Evolutionary conservation across 208 protist genomes (phyloP).

Genomic region (Acanthamoeba culbertsoni): DNA sequence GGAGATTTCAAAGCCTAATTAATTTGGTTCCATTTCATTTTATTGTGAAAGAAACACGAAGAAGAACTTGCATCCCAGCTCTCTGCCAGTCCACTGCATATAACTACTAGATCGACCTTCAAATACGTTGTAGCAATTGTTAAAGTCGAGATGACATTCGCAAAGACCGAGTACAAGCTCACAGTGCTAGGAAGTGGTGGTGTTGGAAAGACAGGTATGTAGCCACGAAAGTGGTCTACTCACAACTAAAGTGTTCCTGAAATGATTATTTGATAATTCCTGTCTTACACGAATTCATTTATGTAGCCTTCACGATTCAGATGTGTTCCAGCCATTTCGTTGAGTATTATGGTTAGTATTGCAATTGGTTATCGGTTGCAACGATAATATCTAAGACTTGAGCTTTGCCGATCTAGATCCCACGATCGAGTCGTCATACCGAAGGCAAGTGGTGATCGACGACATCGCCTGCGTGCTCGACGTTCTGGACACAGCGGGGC

Average conservation of each 20-base stretch:
- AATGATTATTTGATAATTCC: background rate
- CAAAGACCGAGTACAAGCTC: constrained; percentile 17
- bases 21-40: too few relatives aligned
- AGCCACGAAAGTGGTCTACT: too few relatives aligned
- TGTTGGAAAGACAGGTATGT: constrained; percentile 12
- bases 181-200: background rate
- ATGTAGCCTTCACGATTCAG: constrained; percentile 1
- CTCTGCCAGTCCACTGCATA: too few relatives aligned
- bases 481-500: constrained; percentile 69
- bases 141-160: background rate
- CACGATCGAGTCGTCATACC: background rate
- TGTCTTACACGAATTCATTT: too few relatives aligned
- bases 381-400: background rate
- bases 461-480: constrained; percentile 65
- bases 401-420: background rate
- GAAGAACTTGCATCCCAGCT: too few relatives aligned
- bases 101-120: too few relatives aligned
- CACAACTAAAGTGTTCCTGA: too few relatives aligned
- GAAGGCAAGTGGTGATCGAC: background rate
- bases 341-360: background rate
- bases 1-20: too few relatives aligned
- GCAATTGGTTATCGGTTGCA: background rate
- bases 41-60: too few relatives aligned
- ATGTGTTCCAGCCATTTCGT: constrained; percentile 13
- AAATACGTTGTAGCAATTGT: background rate